Base-by-base conservation (phyloP, 2,329 filamentous ascomycete genomes). In the Ploettnerulaceae sp. region DNA sequence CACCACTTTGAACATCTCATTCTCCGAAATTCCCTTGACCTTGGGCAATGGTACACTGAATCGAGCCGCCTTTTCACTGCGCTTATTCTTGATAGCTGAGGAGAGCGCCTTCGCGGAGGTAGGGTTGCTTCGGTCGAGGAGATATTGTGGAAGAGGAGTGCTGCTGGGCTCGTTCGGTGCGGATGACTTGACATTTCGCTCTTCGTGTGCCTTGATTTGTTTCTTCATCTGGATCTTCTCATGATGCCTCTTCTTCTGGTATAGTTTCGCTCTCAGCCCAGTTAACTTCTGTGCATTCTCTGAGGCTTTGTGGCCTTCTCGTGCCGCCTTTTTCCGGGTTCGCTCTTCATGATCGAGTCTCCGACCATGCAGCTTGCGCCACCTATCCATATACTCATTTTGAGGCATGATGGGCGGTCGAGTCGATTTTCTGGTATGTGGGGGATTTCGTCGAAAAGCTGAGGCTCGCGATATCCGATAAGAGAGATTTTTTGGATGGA, bases 151-250 rank as follows among this genome's bases (percentile, higher is more conserved):
- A 60, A 97, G 75, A 47, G 93, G 88, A 39, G 87, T 88, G 57
- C 77, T 81, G 20, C 82, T 82, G 51, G 90, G 86, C 68, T 93
- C 86, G 60, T 84, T 79, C 57, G 86, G 82, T 31, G 48, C 48
- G 31, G 52, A 48, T 15, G 48, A 50, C 72, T 97, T 95, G 74
- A 97, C 82, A 65, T 96, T 94, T 71, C 89, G 84, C 75, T 96
- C 88, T 71, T 98, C 93, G 73, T 95, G 88, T 34, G 88, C 86
- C 71, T 86, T 88, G 78, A 98, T 94, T 63, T 82, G 75, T 77
- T 95, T 95, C 70, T 85, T 86, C 85, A 95, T 90, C 77, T 95
- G 89, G 66, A 95, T 95, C 84, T 98, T 98, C 76, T 98, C 90
- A 67, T 90, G 86, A 73, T 89, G 87, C 20, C 93, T 81, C 75